Evolutionary conservation across 2,329 filamentous ascomycete genomes (phyloP).

Genomic region (Diaporthe sp.): DNA sequence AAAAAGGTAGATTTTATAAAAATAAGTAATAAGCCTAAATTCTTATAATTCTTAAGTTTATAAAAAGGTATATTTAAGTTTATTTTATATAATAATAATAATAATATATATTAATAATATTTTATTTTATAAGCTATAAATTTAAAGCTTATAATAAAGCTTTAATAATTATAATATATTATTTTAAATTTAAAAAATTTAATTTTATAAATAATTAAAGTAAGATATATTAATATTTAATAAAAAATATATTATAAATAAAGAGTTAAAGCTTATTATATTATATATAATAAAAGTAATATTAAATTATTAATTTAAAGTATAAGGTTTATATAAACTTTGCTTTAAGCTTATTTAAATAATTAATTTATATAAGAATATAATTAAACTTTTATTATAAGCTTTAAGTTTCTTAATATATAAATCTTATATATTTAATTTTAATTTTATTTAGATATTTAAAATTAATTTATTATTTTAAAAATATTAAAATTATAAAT

Average conservation of each 20-base stretch:
- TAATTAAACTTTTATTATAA: too few species aligned
- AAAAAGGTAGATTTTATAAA: neutral
- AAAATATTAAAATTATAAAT: too few species aligned
- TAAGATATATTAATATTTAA: neutral
- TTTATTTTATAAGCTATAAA: neutral
- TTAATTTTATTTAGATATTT: too few species aligned
- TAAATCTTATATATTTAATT: too few species aligned
- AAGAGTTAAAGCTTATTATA: neutral
- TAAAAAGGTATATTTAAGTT: neutral
- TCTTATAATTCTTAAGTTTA: neutral
- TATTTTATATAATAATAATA: neutral
- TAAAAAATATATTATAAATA: too few species aligned
- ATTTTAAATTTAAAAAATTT: neutral
- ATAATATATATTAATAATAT: neutral
- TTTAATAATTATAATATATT: neutral
- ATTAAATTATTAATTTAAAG: neutral
- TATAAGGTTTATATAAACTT: neutral
- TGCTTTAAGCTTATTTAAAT: too few species aligned
- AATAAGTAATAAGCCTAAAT: neutral
- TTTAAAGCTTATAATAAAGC: neutral
- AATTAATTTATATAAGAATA: too few species aligned
- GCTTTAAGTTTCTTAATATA: too few species aligned
- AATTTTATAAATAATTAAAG: neutral
- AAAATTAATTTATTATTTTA: too few species aligned
- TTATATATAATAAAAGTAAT: neutral